phyloP scores from a whole-genome alignment of 2,329 filamentous ascomycete species.

The Curvularia sp. region DNA sequence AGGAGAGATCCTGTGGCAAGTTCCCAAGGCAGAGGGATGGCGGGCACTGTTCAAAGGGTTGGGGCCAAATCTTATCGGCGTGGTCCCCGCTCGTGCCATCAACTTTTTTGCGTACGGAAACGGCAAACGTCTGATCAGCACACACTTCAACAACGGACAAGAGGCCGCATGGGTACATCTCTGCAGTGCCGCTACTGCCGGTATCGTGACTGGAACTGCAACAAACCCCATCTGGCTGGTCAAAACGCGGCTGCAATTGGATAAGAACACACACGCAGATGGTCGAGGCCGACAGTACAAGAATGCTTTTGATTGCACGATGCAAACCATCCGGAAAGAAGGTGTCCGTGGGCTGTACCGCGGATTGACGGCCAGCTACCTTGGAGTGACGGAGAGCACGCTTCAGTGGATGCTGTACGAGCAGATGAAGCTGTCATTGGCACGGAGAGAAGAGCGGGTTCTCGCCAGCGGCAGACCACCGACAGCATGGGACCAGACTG shows the following conservation, averaged over 20 bases:
- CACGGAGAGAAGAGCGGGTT: slow-evolving; percentile 65
- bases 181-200: slow-evolving; percentile 75
- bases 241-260: slow-evolving; percentile 90
- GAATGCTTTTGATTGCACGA: slow-evolving; percentile 87
- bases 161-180: slow-evolving; percentile 80
- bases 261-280: slow-evolving; percentile 77
- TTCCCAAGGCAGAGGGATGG: slow-evolving; percentile 82
- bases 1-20: slow-evolving; percentile 80
- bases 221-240: slow-evolving; percentile 98
- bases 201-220: slow-evolving; percentile 84
- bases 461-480: slow-evolving; percentile 65
- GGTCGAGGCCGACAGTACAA: slow-evolving; percentile 73
- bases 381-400: slow-evolving; percentile 88
- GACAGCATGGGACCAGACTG: slow-evolving; percentile 74
- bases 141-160: slow-evolving; percentile 73
- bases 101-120: slow-evolving; percentile 96
- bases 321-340: slow-evolving; percentile 80
- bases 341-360: slow-evolving; percentile 85
- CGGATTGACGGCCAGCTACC: slow-evolving; percentile 87
- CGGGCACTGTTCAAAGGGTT: slow-evolving; percentile 92
- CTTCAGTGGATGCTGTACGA: slow-evolving; percentile 96
- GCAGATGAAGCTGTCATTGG: slow-evolving; percentile 81
- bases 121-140: slow-evolving; percentile 80
- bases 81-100: slow-evolving; percentile 87
- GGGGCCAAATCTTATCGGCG: slow-evolving; percentile 86